Evolutionary conservation across 441 rosid genomes (phyloP), one percentile per base, ranked within the genome.

Genomic region (Pelargonium fulgidum): DNA sequence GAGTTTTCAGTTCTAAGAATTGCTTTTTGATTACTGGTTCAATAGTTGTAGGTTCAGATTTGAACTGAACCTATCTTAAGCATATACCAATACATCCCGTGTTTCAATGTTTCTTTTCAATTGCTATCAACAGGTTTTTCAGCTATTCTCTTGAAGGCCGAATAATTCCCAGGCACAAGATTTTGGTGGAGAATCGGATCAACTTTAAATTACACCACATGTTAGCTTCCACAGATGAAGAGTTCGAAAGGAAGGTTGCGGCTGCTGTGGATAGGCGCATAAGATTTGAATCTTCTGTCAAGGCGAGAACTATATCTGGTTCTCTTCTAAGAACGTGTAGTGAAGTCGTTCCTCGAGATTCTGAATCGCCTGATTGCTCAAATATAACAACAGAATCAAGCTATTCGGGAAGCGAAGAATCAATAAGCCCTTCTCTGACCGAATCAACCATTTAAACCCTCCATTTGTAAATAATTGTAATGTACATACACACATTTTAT

Each of bases 101-200:
- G 52, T 45, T 33, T 33, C 39, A 33, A 4, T 3, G 39, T 33
- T 33, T 54, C 16, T 65, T 3, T 7, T 16, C 67, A 10, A 54
- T 9, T 33, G 61, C 39, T 44, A 20, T 33, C 11, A 70, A 68
- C 89, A 93, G 97, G 84, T 91, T 89, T 85, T 87, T 89, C 78
- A 93, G 98, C 82, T 93, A 91, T 81, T 87, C 94, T 22, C 84
- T 91, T 4, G 93, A 91, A 45, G 88, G 81, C 7, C 83, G 93
- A 62, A 89, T 93, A 79, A 86, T 91, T 67, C 97, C 98, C 7
- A 81, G 98, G 81, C 81, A 93, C 73, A 78, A 76, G 58, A 67
- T 88, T 64, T 76, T 88, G 85, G 86, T 91, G 63, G 94, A 86
- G 84, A 89, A 91, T 68, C 83, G 79, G 66, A 73, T 89, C 67